Conservation (phyloP, 495 filamentous ascomycete genomes). For the Penicillium flavigenum region DNA sequence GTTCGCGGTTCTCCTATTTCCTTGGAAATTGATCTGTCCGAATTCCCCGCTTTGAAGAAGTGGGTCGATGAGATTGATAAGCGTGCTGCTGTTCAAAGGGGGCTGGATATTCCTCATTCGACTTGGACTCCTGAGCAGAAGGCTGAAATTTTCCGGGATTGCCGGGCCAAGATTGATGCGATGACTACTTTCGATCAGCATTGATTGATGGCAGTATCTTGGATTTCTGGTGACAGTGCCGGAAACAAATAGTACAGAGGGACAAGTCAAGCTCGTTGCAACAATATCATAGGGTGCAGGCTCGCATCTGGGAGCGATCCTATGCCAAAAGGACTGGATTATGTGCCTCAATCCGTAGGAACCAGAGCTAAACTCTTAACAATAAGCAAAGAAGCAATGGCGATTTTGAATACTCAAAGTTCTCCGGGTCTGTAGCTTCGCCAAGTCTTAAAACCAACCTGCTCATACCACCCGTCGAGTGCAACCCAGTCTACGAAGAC, state of each 20-base stretch:
- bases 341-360: not conserved
- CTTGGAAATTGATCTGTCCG: conserved; percentile 35
- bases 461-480: conserved; percentile 51
- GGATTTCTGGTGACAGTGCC: not conserved
- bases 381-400: too few species aligned
- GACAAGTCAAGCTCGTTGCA: not conserved
- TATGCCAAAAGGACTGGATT: not conserved
- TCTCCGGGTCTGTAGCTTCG: conserved; percentile 45
- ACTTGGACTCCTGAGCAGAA: conserved; percentile 31
- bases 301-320: not conserved
- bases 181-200: conserved; percentile 34
- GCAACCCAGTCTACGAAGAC: conserved; percentile 54
- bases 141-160: conserved; percentile 24
- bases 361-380: not conserved
- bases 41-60: conserved; percentile 38
- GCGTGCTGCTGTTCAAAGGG: conserved; percentile 36
- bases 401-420: conserved; percentile 15
- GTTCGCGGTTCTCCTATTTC: conserved; percentile 22
- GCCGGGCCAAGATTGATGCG: conserved; percentile 32
- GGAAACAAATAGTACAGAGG: not conserved
- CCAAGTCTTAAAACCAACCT: conserved; percentile 46
- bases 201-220: conserved; percentile 8
- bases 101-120: conserved; percentile 23
- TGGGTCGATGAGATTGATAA: conserved; percentile 33
- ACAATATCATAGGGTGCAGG: not conserved